Percentiles rank a stretch among this genome's conserved stretches.
Conservation (phyloP, 192 early-diverging fungal species). For the Mortierella claussenii region DNA sequence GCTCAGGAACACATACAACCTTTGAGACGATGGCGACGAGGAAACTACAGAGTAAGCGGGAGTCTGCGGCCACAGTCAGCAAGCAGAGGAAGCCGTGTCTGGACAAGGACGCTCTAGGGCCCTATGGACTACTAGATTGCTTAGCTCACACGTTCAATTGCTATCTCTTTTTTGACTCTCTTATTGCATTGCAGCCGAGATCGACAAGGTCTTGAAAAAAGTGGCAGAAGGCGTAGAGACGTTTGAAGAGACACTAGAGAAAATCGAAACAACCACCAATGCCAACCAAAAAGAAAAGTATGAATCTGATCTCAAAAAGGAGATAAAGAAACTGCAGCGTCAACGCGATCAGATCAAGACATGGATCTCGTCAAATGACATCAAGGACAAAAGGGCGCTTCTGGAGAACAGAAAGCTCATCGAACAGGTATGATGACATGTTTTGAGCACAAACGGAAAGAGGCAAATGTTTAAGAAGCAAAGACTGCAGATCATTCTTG, state of each 20-base stretch:
- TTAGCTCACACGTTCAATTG: neutral
- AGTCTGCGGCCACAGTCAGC: neutral
- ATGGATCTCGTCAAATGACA: too few relatives aligned
- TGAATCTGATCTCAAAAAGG: slow-evolving; percentile 96
- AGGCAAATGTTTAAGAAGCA: slow-evolving; percentile 91
- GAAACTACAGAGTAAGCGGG: slow-evolving; percentile 41
- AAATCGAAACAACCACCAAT: slow-evolving; percentile 84
- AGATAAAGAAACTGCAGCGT: slow-evolving; percentile 99
- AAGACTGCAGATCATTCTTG: too few relatives aligned
- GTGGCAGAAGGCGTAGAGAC: slow-evolving; percentile 95
- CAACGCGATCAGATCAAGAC: too few relatives aligned
- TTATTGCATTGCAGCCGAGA: slow-evolving; percentile 77
- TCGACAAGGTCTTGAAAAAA: slow-evolving; percentile 94
- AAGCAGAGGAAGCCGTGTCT: too few relatives aligned
- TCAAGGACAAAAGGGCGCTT: too few relatives aligned
- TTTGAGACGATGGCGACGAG: slow-evolving; percentile 51
- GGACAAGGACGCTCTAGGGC: too few relatives aligned
- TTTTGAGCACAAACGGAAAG: slow-evolving; percentile 97
- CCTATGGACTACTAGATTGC: too few relatives aligned
- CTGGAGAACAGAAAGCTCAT: too few relatives aligned
- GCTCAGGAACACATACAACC: too few relatives aligned
- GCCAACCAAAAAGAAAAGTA: slow-evolving; percentile 96
- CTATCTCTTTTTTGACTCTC: neutral
- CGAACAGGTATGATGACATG: too few relatives aligned
- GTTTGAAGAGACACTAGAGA: slow-evolving; percentile 92